A percentile compares a stretch with the other conserved stretches of the same genome.
Evolutionary conservation across 2,329 filamentous ascomycete genomes (phyloP).

Genomic region (Ceratocystis destructans): DNA sequence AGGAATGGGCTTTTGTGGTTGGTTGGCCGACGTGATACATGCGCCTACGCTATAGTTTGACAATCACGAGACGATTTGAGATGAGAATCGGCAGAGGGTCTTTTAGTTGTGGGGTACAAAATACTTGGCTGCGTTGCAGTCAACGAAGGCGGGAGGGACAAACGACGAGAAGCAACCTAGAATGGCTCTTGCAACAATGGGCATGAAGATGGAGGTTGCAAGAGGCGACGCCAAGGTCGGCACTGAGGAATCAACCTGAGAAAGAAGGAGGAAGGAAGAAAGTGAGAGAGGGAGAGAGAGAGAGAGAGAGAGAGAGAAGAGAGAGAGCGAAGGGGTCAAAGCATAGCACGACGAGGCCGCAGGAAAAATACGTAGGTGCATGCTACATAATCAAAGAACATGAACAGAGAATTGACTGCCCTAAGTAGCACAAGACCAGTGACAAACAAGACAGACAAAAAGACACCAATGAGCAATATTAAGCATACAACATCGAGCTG

Average conservation of each 20-base stretch:
- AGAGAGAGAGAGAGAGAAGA: background rate
- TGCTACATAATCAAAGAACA: too few relatives aligned
- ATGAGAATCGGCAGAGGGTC: background rate
- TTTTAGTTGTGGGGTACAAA: background rate
- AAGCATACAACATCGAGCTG: background rate
- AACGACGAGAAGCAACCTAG: background rate
- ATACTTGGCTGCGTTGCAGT: background rate
- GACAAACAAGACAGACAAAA: background rate
- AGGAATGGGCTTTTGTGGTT: too few relatives aligned
- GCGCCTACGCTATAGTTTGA: background rate
- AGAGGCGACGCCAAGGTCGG: background rate
- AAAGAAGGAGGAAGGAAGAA: background rate
- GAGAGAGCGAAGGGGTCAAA: too few relatives aligned
- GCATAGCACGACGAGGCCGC: too few relatives aligned
- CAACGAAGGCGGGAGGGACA: background rate
- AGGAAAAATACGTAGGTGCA: too few relatives aligned
- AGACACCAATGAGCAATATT: background rate
- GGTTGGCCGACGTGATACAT: background rate
- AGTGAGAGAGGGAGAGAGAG: background rate
- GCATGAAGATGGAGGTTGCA: background rate
- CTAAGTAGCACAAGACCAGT: background rate
- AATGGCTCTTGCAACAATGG: constrained; percentile 2
- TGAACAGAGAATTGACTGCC: background rate
- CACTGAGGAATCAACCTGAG: background rate
- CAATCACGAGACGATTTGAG: constrained; percentile 3